These are phyloP conservation scores for Fusarium pseudonygamai DNA, from an alignment of 2,329 filamentous ascomycete species.

Conservation along the genomic window DNA sequence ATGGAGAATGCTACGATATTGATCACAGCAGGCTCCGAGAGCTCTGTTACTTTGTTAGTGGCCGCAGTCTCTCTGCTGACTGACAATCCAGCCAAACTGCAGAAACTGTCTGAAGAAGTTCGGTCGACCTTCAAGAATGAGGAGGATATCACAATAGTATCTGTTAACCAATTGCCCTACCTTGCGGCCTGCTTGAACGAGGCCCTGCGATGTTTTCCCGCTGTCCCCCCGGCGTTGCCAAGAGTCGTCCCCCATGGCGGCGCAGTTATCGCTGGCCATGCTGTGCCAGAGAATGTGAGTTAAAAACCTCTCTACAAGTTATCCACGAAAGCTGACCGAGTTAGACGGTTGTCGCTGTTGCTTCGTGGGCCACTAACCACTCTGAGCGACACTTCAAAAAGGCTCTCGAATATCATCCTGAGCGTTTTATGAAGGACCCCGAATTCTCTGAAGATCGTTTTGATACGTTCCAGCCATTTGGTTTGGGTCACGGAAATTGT, in stretches of 20 bases:
- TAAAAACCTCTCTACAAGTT: rapidly evolving
- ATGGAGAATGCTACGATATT: background rate
- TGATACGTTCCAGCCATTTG: background rate
- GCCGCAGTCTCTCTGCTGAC: background rate
- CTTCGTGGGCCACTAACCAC: background rate
- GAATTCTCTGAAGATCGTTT: background rate
- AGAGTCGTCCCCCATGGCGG: background rate
- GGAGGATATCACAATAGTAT: background rate
- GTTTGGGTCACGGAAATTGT: background rate
- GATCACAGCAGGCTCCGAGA: background rate
- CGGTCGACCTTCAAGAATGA: background rate
- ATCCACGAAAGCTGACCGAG: background rate
- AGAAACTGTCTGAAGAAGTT: background rate
- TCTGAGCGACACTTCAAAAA: background rate
- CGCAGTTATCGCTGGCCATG: background rate
- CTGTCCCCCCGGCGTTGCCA: background rate
- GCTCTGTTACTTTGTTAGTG: background rate
- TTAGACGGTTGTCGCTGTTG: background rate
- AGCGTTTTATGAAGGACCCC: background rate
- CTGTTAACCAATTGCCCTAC: background rate
- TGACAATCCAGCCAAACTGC: background rate
- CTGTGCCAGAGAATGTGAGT: background rate
- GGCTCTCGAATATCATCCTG: background rate
- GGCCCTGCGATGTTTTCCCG: background rate
- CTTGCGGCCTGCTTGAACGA: background rate